phyloP scores from a whole-genome alignment of 23 red algal species.

The Rhodosorus marinus region DNA sequence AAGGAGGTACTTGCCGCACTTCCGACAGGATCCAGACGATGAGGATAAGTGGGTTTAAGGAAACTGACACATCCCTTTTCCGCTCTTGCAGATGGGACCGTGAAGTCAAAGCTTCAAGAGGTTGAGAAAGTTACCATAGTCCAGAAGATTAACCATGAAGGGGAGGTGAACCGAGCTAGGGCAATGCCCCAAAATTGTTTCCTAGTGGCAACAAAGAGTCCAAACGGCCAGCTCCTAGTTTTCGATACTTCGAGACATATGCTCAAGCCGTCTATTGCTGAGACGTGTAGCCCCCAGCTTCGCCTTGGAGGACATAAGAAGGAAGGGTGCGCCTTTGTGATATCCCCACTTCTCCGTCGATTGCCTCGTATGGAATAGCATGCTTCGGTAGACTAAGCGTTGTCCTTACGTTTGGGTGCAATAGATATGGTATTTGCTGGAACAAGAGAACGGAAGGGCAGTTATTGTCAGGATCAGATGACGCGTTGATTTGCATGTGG shows the following conservation, averaged over 20 bases:
- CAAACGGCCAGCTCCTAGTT: slow-evolving; percentile 43
- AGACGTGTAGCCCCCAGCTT: slow-evolving; percentile 47
- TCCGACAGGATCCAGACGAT: no score
- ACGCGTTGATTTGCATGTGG: slow-evolving; percentile 53
- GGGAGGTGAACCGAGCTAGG: slow-evolving; percentile 92
- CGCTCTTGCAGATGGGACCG: no score
- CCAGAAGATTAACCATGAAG: slow-evolving; percentile 97
- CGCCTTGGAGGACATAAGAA: slow-evolving; percentile 59
- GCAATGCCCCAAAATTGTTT: slow-evolving; percentile 97
- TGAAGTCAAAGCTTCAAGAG: no score
- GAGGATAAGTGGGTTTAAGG: no score
- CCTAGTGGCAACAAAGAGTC: slow-evolving; percentile 83
- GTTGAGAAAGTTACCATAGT: slow-evolving; percentile 61
- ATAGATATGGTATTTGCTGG: slow-evolving; percentile 63
- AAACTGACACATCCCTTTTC: no score
- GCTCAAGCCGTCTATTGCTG: slow-evolving; percentile 60
- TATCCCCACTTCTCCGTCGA: no score
- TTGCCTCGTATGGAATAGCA: no score
- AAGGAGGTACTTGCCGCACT: no score
- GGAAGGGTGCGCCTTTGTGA: no score
- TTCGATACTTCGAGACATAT: slow-evolving; percentile 79
- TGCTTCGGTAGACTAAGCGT: no score
- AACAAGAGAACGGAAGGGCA: slow-evolving; percentile 14
- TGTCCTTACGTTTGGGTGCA: no score
- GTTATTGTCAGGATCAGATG: slow-evolving; percentile 58